phyloP scores from a whole-genome alignment of 2,329 filamentous ascomycete species.

The Pseudogymnoascus sp. region DNA sequence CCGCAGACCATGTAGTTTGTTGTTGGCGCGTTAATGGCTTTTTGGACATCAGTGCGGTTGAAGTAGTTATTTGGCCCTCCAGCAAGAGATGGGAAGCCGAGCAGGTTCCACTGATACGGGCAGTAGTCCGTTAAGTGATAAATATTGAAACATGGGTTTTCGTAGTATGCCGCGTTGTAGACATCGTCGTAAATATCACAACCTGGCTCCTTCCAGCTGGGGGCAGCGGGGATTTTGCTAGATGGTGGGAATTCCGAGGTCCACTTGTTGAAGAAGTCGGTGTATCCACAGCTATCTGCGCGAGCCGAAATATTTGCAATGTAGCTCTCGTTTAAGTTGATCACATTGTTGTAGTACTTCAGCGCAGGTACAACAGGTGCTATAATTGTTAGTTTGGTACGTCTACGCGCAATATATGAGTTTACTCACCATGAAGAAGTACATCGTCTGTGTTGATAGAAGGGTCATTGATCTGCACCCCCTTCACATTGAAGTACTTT shows the following conservation, averaged over 20 bases:
- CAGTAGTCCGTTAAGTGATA: constrained; percentile 50
- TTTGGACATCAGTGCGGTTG: constrained; percentile 51
- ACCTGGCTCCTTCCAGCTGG: constrained; percentile 13
- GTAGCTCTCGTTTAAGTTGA: constrained; percentile 45
- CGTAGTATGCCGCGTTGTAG: constrained; percentile 38
- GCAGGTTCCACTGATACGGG: constrained; percentile 22
- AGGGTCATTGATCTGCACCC: constrained; percentile 55
- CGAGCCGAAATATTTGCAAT: constrained; percentile 37
- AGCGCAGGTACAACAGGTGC: constrained; percentile 40
- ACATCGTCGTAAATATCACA: constrained; percentile 33
- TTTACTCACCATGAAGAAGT: constrained; percentile 16
- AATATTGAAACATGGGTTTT: constrained; percentile 60
- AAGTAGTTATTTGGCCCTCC: constrained; percentile 51
- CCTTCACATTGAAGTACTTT: constrained; percentile 50
- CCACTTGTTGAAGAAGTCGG: constrained; percentile 37
- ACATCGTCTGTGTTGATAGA: constrained; percentile 33
- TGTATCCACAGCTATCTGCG: constrained; percentile 44
- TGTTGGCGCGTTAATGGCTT: constrained; percentile 48
- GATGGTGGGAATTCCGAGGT: constrained; percentile 49
- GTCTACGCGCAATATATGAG: neutral
- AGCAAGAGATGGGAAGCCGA: constrained; percentile 39
- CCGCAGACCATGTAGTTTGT: constrained; percentile 45
- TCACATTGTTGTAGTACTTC: constrained; percentile 40
- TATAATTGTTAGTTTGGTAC: constrained; percentile 12
- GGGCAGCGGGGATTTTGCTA: constrained; percentile 40